Base-by-base conservation (phyloP, 176 grass and related monocot species). In the Cenchrus fungigraminus region DNA sequence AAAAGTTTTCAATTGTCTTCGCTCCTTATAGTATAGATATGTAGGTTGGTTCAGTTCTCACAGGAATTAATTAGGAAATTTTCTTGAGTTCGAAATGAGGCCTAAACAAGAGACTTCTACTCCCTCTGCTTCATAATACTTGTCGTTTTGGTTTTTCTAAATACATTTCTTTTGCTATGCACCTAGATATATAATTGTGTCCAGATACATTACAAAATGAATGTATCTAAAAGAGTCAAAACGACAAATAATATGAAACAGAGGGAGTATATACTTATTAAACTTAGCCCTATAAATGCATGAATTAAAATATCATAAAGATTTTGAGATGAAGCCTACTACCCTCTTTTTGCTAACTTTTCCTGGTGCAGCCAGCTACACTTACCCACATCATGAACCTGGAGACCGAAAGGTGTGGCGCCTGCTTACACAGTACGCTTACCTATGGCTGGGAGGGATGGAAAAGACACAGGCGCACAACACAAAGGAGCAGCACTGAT, bases 341-440 rank as follows among this genome's bases (percentile, higher is more conserved):
- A 42, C 66, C 15, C 42, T 6, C 7, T 65, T 77, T 64, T 82
- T 43, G 16, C 64, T 67, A 57, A 51, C 58, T 57, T 82, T 40
- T 42, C 13, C 22, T 60, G 12, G 12, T 62, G 75, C 67, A 13
- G 13, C 67, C 60, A 12, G 22, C 66, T 68, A 11, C 61, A 55
- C 63, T 58, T 78, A 37, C 70, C 42, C 47, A 13, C 67, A 87
- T 90, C 60, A 83, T 90, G 79, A 67, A 46, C 67, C 11, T 76
- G 57, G 31, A 74, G 80, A 79, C 60, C 43, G n/a, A 87, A 83
- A 90, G 43, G 25, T 46, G 74, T 31, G 74, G 82, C 58, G 58
- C 40, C 40, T 65, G 56, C 66, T 34, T 90, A 61, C 83, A 60
- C 73, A 47, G 45, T 81, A 80, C 78, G 50, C 54, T 73, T 49